Base-by-base conservation (phyloP, 2,329 filamentous ascomycete genomes). In the Venturia pyrina region DNA sequence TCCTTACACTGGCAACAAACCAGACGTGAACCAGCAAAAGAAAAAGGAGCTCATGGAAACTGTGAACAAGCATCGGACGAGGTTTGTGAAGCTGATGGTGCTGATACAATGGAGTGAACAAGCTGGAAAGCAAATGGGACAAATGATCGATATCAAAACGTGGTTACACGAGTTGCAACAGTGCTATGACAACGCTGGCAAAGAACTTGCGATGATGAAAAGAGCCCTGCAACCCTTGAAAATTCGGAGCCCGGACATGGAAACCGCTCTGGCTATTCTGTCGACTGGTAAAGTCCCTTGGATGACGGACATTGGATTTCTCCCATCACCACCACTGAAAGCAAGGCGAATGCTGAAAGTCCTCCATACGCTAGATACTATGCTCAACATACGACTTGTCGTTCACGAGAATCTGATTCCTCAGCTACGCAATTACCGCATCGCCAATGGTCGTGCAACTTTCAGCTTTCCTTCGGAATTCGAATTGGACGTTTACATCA, bases 21-120 rank as follows among this genome's bases (percentile, higher is more conserved):
- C 86, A 1, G 74, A 76, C 48, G 86, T 88, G 67, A 93, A 91
- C 72, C 72, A 90, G 15, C 81, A 83, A 41, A 96, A 96, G 78
- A 97, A 96, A 77, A 78, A 85, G 37, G 78, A 81, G 44, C 76
- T 97, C 64, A 77, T 96, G 67, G 85, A 89, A 56, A 96, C 95
- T 78, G 87, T 89, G 10, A 88, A 93, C 74, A 84, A 87, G 28
- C 86, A 89, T 72, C 88, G 96, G 72, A 87, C 88, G 40, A 91
- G 91, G 78, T 98, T 96, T 81, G 91, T 96, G 75, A 98, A 99
- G 78, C 85, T 93, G 8, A 82, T 97, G 24, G 91, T 99, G 28
- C 87, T 99, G 60, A 87, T 89, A 1, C 89, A 95, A 77, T 99
- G 95, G 95, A 90, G 89, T 73, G 85, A 41, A 32, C 40, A 89